Percentiles rank a stretch among this genome's conserved stretches.
Evolutionary conservation across 441 rosid genomes (phyloP).

Genomic region (Bruguiera hainesii): DNA sequence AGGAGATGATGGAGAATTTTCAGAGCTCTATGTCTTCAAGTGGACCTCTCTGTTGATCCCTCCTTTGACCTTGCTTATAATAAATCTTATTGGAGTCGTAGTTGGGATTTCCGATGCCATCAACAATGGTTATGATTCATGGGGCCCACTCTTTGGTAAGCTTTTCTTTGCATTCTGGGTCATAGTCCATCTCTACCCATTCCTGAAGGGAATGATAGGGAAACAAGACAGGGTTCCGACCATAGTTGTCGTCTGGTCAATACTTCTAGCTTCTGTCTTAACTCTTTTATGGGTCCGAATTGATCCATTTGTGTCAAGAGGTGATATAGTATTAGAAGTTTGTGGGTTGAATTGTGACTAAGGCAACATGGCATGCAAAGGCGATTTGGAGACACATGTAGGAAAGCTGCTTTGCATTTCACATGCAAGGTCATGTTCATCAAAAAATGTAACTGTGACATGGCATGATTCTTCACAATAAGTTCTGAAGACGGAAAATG

Average conservation of each 20-base stretch:
- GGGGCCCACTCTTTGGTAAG: conserved; percentile 94
- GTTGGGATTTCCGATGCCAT: conserved; percentile 88
- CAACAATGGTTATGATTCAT: conserved; percentile 85
- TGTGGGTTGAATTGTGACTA: conserved; percentile 78
- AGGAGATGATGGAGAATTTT: conserved; percentile 85
- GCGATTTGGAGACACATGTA: conserved; percentile 23
- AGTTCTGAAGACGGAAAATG: conserved; percentile 12
- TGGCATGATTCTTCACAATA: conserved; percentile 15
- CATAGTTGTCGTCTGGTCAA: conserved; percentile 86
- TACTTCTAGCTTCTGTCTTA: conserved; percentile 79
- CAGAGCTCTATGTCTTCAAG: conserved; percentile 87
- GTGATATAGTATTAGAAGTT: conserved; percentile 64
- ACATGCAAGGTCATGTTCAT: conserved; percentile 10
- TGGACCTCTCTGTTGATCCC: conserved; percentile 92
- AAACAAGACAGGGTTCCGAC: conserved; percentile 84
- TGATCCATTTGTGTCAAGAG: conserved; percentile 68
- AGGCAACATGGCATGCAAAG: conserved; percentile 18
- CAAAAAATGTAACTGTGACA: conserved; percentile 13
- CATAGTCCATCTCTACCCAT: conserved; percentile 86
- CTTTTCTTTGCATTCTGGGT: conserved; percentile 93
- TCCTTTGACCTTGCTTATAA: conserved; percentile 67
- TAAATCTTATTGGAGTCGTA: conserved; percentile 73
- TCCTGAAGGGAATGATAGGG: conserved; percentile 89
- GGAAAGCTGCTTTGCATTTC: conserved; percentile 14
- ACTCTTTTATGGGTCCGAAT: conserved; percentile 89